Conservation (phyloP, 208 protist species). For the Tetramitus jugosus region DNA sequence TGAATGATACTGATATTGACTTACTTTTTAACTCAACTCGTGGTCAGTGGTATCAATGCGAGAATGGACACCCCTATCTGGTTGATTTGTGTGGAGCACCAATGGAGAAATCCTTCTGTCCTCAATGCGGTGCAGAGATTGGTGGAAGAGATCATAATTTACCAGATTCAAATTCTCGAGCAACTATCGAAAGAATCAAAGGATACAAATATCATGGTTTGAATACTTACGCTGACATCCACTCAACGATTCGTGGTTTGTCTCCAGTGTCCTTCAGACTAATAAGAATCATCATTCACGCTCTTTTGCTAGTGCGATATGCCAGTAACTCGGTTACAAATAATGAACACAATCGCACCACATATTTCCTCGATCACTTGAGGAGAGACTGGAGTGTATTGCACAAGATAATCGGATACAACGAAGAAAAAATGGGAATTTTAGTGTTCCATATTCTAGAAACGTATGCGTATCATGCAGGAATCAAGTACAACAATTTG, state of each 20-base stretch:
- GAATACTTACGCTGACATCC: background rate
- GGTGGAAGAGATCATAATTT: background rate
- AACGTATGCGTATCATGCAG: background rate
- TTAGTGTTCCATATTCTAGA: constrained; percentile 6
- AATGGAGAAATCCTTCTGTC: background rate
- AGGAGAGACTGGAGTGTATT: background rate
- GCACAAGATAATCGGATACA: background rate
- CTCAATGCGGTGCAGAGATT: background rate
- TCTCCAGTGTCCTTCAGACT: background rate
- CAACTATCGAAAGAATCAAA: background rate
- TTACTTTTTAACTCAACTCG: too few relatives aligned
- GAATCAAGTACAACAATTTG: too few relatives aligned
- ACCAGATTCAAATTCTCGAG: background rate
- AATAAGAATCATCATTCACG: background rate
- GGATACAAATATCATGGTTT: too few relatives aligned
- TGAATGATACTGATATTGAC: background rate
- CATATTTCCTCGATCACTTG: background rate
- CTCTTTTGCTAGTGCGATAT: background rate
- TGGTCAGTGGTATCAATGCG: background rate
- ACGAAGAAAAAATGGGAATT: background rate
- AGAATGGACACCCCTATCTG: background rate
- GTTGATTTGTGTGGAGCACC: background rate
- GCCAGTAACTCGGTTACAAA: too few relatives aligned
- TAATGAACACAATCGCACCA: background rate
- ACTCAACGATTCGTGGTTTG: background rate